phyloP scores from a whole-genome alignment of 2,329 filamentous ascomycete species.

The Fusarium fujikuroi region DNA sequence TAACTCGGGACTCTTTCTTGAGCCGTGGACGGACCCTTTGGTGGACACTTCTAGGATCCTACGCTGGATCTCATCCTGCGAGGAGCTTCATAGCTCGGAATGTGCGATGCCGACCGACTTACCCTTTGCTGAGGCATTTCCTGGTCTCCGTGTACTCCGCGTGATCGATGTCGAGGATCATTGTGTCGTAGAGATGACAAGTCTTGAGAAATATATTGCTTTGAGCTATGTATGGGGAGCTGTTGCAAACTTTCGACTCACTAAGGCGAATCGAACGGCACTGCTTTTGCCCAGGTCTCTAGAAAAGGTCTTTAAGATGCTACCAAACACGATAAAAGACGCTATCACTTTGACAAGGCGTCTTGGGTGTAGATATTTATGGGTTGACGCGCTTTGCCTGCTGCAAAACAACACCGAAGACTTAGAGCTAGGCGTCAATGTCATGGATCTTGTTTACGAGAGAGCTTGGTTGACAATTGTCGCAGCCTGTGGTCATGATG shows the following conservation, averaged over 20 bases:
- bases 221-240: not conserved
- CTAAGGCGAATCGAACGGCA: not conserved
- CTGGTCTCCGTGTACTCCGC: not conserved
- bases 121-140: fast-evolving
- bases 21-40: not conserved
- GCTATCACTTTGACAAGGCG: fast-evolving
- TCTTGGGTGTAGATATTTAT: not conserved
- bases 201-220: fast-evolving
- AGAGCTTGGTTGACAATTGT: not conserved
- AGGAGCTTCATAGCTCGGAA: fast-evolving
- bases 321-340: fast-evolving
- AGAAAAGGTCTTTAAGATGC: fast-evolving
- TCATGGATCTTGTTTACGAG: not conserved
- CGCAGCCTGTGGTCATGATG: not conserved
- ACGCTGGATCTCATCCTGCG: not conserved
- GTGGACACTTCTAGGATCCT: not conserved
- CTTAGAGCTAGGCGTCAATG: not conserved
- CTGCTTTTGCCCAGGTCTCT: fast-evolving
- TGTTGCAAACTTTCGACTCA: not conserved
- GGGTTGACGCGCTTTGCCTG: not conserved
- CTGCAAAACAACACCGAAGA: fast-evolving
- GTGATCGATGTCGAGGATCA: fast-evolving
- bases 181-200: fast-evolving
- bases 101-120: fast-evolving
- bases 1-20: fast-evolving